These are phyloP conservation scores for Botryotinia calthae DNA, from an alignment of 2,329 filamentous ascomycete genomes.

Conservation along the genomic window DNA sequence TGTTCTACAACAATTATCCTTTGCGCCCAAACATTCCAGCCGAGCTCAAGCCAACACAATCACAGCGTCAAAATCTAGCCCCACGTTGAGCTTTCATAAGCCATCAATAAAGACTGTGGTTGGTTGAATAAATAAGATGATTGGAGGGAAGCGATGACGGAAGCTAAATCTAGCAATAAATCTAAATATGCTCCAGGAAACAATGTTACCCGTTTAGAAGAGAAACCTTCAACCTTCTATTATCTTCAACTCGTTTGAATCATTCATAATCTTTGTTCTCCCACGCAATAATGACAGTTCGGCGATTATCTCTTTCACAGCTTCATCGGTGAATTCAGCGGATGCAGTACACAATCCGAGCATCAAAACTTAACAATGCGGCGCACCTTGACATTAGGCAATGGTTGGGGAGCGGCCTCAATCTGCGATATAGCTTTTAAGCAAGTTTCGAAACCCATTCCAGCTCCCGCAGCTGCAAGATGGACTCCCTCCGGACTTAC, in stretches of 20 bases:
- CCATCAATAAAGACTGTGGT: not conserved
- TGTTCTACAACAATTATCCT: slow-evolving; percentile 28
- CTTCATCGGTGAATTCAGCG: slow-evolving; percentile 35
- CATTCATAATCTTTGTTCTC: not conserved
- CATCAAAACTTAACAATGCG: slow-evolving; percentile 31
- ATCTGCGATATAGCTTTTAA: slow-evolving; percentile 31
- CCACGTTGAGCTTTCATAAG: slow-evolving; percentile 11
- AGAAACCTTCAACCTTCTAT: not conserved
- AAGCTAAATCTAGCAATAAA: slow-evolving; percentile 11
- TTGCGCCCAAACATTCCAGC: slow-evolving; percentile 6
- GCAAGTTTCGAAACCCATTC: slow-evolving; percentile 26
- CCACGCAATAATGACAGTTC: slow-evolving; percentile 33
- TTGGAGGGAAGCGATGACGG: slow-evolving; percentile 16
- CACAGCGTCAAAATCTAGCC: not conserved
- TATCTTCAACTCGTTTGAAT: not conserved
- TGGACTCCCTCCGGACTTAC: slow-evolving; percentile 11
- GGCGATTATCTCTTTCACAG: slow-evolving; percentile 26
- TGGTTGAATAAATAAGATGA: not conserved
- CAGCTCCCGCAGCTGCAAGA: slow-evolving; percentile 23
- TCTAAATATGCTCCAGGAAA: slow-evolving; percentile 1
- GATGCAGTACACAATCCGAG: slow-evolving; percentile 24
- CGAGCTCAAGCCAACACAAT: not conserved
- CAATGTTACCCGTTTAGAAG: not conserved
- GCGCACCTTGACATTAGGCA: slow-evolving; percentile 27
- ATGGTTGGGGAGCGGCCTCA: slow-evolving; percentile 29